Evolutionary conservation across 495 filamentous ascomycete species (phyloP).

Genomic region (Penicillium antarcticum): DNA sequence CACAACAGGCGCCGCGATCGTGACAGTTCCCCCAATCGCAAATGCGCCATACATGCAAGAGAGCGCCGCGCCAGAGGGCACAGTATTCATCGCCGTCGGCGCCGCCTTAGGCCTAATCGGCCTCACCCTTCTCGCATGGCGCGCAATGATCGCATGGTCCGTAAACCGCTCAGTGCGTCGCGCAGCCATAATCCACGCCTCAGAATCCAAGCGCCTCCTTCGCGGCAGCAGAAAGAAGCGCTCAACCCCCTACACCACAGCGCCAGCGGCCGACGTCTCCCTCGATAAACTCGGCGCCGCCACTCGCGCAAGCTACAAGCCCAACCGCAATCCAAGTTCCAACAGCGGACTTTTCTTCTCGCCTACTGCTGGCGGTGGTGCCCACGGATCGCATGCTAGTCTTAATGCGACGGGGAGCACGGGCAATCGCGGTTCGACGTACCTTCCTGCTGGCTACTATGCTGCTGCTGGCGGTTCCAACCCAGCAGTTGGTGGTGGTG

Average conservation of each 20-base stretch:
- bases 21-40: slow-evolving; percentile 74
- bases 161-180: slow-evolving; percentile 82
- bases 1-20: slow-evolving; percentile 27
- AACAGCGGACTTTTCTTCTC: slow-evolving; percentile 82
- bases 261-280: slow-evolving; percentile 50
- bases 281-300: slow-evolving; percentile 50
- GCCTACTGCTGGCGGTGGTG: slow-evolving; percentile 70
- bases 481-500: slow-evolving; percentile 28
- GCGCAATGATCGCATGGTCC: slow-evolving; percentile 84
- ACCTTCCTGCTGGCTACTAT: slow-evolving; percentile 92
- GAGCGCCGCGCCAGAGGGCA: slow-evolving; percentile 87
- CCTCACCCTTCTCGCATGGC: slow-evolving; percentile 78
- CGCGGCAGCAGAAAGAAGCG: slow-evolving; percentile 53
- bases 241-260: slow-evolving; percentile 33
- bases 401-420: slow-evolving; percentile 6
- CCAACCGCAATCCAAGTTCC: slow-evolving; percentile 46
- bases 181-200: slow-evolving; percentile 69
- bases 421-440: slow-evolving; percentile 60
- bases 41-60: slow-evolving; percentile 94
- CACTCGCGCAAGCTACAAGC: slow-evolving; percentile 34
- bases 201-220: slow-evolving; percentile 61
- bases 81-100: slow-evolving; percentile 93
- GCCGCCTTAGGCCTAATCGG: slow-evolving; percentile 81
- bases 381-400: slow-evolving; percentile 22
- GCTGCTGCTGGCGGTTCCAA: slow-evolving; percentile 58